phyloP scores from a whole-genome alignment of 2,329 filamentous ascomycete species.

The Talaromyces islandicus region DNA sequence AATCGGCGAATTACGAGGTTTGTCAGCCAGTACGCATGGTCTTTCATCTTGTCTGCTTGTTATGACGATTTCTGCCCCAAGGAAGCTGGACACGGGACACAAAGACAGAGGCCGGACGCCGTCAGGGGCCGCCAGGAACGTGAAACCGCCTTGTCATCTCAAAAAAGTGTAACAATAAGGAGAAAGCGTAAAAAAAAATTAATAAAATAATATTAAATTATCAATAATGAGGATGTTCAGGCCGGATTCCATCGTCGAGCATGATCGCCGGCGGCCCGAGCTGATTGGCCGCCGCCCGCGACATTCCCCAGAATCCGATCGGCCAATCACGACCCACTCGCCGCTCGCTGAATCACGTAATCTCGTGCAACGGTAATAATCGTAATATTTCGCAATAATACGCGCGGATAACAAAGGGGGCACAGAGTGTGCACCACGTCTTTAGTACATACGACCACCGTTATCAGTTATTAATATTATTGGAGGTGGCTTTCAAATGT shows the following conservation, averaged over 20 bases:
- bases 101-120: neutral
- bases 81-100: neutral
- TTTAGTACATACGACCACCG: no score
- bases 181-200: neutral
- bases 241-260: neutral
- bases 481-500: neutral
- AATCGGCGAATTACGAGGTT: neutral
- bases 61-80: neutral
- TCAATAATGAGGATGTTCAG: neutral
- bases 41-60: neutral
- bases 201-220: neutral
- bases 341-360: neutral
- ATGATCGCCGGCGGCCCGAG: neutral
- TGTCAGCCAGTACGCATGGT: neutral
- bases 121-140: neutral
- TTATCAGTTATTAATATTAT: neutral
- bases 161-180: neutral
- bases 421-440: no score
- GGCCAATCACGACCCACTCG: neutral
- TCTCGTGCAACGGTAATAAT: neutral
- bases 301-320: neutral
- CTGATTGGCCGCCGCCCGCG: neutral
- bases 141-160: neutral
- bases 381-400: neutral
- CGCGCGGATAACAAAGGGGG: neutral